These are phyloP conservation scores for Fusarium duplospermum DNA, from an alignment of 2,329 filamentous ascomycete species.

Conservation along the genomic window DNA sequence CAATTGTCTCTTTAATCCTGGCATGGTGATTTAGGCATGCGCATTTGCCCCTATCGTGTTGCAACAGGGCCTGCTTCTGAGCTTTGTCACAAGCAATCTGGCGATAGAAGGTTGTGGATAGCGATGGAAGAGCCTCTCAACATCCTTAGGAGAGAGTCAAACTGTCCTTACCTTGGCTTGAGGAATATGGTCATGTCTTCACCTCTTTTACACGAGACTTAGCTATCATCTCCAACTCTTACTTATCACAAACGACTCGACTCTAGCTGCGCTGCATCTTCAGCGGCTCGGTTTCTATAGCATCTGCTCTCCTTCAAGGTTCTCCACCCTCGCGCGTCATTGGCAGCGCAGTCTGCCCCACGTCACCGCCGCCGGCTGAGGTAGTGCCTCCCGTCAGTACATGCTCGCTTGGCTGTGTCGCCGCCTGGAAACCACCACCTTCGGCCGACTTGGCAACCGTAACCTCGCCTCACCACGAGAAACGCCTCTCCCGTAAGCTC, in stretches of 20 bases:
- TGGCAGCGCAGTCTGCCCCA: constrained; percentile 34
- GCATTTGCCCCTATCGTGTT: neutral
- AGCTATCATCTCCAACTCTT: neutral
- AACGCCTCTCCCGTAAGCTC: neutral
- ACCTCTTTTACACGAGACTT: neutral
- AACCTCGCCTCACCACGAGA: constrained; percentile 23
- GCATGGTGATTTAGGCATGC: neutral
- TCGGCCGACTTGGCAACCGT: constrained; percentile 11
- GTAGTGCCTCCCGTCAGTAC: neutral
- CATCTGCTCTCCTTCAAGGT: neutral
- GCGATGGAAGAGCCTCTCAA: constrained; percentile 11
- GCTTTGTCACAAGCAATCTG: constrained; percentile 28
- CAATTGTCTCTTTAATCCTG: neutral
- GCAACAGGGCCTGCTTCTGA: neutral
- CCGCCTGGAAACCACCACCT: constrained; percentile 9
- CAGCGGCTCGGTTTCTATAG: constrained; percentile 8
- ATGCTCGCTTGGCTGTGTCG: neutral
- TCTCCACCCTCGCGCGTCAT: constrained; percentile 32
- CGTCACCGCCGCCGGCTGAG: constrained; percentile 19
- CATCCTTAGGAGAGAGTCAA: neutral
- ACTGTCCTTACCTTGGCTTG: neutral
- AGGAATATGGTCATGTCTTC: neutral
- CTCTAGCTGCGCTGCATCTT: neutral
- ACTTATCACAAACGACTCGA: neutral
- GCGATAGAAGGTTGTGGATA: constrained; percentile 41